Evolutionary conservation across 2,329 filamentous ascomycete species (phyloP).

Genomic region (Penicillium sp.): DNA sequence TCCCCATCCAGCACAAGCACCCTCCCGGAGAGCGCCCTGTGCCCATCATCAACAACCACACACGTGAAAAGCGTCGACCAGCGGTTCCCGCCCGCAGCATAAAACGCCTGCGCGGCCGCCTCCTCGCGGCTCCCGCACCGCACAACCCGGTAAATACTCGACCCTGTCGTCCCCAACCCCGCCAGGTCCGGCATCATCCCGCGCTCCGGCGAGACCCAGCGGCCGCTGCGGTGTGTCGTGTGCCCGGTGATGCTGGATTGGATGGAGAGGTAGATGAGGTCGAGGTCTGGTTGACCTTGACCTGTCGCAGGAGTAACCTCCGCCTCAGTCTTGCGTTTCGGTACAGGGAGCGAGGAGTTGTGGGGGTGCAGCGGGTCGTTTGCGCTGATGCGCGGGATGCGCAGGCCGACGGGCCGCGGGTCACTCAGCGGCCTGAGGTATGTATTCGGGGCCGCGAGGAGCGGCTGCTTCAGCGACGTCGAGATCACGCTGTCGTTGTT

Average conservation of each 20-base stretch:
- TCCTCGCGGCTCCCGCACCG: conserved; percentile 6
- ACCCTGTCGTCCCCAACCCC: neutral
- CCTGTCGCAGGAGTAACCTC: neutral
- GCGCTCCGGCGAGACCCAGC: neutral
- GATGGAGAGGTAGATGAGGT: neutral
- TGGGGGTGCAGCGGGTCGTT: neutral
- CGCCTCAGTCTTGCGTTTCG: neutral
- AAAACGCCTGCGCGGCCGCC: conserved; percentile 10
- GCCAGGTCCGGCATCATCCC: neutral
- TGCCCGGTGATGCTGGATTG: neutral
- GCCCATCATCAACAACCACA: conserved; percentile 2
- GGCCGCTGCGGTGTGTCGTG: neutral
- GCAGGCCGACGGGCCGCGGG: neutral
- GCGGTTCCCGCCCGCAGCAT: conserved; percentile 7
- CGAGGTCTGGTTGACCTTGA: too few relatives aligned
- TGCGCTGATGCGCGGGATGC: neutral
- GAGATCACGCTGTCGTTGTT: neutral
- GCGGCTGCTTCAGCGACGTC: neutral
- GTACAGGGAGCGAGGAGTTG: neutral
- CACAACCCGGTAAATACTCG: conserved; percentile 9
- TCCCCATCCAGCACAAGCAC: neutral
- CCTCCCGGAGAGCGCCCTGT: neutral
- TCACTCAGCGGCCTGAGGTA: neutral
- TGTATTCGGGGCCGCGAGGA: neutral
- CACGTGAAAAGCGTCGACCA: conserved; percentile 16